phyloP scores from a whole-genome alignment of 2,329 filamentous ascomycete genomes.

The Orbilia brochopaga region DNA sequence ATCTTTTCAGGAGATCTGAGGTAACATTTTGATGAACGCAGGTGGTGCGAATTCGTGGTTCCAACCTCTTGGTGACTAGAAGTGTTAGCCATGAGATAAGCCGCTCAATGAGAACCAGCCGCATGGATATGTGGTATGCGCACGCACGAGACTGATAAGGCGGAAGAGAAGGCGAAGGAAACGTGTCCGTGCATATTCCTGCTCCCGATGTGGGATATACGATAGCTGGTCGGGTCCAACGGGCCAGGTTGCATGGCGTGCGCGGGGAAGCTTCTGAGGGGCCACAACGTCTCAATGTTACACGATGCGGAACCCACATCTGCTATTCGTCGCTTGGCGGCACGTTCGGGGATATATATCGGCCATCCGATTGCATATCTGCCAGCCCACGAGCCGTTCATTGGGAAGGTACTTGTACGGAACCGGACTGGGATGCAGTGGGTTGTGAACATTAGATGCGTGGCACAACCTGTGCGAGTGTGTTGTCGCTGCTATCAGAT shows the following conservation, averaged over 20 bases:
- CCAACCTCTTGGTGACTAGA: no score
- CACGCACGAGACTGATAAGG: no score
- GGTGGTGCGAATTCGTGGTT: no score
- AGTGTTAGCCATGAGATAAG: no score
- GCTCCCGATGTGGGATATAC: neutral
- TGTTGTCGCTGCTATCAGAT: neutral
- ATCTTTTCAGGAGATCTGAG: no score
- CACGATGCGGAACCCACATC: constrained; percentile 40
- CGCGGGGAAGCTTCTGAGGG: neutral
- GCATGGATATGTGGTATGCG: no score
- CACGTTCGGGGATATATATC: constrained; percentile 2
- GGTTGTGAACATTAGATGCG: no score
- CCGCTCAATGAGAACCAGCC: no score
- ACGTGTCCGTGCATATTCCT: constrained; percentile 6
- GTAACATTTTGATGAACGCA: no score
- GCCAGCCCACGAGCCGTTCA: neutral
- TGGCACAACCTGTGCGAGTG: neutral
- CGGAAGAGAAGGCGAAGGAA: no score
- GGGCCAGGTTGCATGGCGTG: neutral
- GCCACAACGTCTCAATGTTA: constrained; percentile 23
- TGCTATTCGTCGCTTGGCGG: constrained; percentile 35
- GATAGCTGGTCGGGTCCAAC: neutral
- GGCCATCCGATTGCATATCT: neutral
- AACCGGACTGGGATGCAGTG: no score
- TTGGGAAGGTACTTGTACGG: neutral